A percentile compares a stretch with the other conserved stretches of the same genome.
These are phyloP conservation scores for Leishmania braziliensis DNA, from an alignment of 208 protist species.

Conservation along the genomic window DNA sequence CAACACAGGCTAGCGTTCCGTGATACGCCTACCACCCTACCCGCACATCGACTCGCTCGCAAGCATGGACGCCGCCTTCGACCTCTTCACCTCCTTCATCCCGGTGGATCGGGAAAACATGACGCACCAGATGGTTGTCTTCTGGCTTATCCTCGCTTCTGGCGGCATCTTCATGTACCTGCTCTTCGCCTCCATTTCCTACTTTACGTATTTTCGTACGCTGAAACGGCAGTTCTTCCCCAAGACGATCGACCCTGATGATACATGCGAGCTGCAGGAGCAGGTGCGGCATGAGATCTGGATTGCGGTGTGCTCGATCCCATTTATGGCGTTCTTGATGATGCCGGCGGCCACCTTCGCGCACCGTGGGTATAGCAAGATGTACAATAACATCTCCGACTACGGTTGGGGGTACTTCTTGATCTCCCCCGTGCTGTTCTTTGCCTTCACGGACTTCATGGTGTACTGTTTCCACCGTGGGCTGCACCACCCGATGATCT, in stretches of 20 bases:
- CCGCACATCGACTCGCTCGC: not conserved
- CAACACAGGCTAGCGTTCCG: not conserved
- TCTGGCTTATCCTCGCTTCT: constrained; percentile 72
- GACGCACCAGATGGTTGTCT: constrained; percentile 65
- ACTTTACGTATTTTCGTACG: constrained; percentile 58
- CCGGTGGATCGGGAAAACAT: constrained; percentile 61
- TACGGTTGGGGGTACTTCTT: constrained; percentile 78
- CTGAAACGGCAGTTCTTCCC: constrained; percentile 69
- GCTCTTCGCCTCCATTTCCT: constrained; percentile 53
- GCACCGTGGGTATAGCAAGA: constrained; percentile 77
- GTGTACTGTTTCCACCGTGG: constrained; percentile 95
- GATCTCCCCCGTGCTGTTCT: constrained; percentile 75
- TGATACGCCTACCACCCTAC: not conserved
- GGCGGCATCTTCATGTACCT: constrained; percentile 71
- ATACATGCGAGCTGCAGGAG: constrained; percentile 42
- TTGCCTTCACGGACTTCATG: constrained; percentile 92
- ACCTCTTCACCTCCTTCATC: constrained; percentile 56
- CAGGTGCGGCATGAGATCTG: constrained; percentile 77
- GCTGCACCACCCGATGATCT: constrained; percentile 91
- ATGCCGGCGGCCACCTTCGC: constrained; percentile 67
- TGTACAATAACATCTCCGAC: constrained; percentile 81
- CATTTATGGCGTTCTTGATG: constrained; percentile 80
- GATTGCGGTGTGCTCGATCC: constrained; percentile 77
- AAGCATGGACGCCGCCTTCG: constrained; percentile 67
- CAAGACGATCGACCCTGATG: constrained; percentile 61